Base-by-base conservation (phyloP, 139 green algal genomes). In the Chlorella vulgaris region DNA sequence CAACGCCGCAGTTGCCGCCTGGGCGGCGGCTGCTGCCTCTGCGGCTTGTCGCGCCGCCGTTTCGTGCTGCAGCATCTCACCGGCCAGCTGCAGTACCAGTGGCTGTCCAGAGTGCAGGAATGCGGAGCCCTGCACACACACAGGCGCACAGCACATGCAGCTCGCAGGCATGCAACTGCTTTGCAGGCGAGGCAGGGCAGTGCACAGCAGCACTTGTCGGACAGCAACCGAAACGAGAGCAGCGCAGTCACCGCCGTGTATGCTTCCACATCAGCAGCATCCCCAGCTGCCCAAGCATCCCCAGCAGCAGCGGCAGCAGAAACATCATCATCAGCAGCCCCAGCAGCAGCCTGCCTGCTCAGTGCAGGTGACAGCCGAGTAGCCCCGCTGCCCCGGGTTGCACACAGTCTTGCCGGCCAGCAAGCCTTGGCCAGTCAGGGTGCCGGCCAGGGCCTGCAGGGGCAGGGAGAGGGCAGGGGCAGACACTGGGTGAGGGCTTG, bases 391-490 rank as follows among this genome's bases (percentile, higher is more conserved):
- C 18, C 76, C 76, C 4, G 76, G 76, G 1, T 47, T 38, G 4
- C 42, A 47, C 73, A 36, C 40, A 53, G 73, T 79, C 31, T 69
- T 50, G 53, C 36, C 26, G 18, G 55, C 58, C 2, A 70, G 55
- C 8, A 76, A 18, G 65, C 50, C 66, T 21, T 38, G 36, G 4
- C 66, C 77, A 8, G 50, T 83, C 51, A 86, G 77, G 18, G 63
- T 70, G 36, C 71, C 74, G 13, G 81, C 65, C 74, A 86, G 81
- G 18, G 53, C 74, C 81, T 81, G 81, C 63, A 76, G 33, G 21
- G 63, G 4, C 47, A n/a, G n/a, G n/a, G n/a, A n/a, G n/a, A n/a
- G n/a, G n/a, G n/a, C n/a, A n/a, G n/a, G n/a, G n/a, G n/a, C n/a
- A n/a, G n/a, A n/a, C n/a, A n/a, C n/a, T n/a, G n/a, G n/a, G n/a